A percentile compares a stretch with the other conserved stretches of the same genome.
Conservation (phyloP, 1,139 yeast genomes). For the Hemisphaericaspora subhashii region DNA sequence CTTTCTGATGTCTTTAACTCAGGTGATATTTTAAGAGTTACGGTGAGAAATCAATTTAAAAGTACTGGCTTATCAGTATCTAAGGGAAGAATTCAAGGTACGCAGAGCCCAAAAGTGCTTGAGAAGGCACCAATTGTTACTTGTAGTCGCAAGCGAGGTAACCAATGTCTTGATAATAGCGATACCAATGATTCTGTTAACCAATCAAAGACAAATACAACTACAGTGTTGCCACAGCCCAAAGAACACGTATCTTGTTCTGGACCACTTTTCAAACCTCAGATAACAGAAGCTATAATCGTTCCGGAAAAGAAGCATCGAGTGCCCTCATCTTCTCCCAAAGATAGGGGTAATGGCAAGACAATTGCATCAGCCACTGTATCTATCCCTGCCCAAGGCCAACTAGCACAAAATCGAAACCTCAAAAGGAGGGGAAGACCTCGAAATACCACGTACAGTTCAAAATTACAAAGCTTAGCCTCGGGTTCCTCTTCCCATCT, state of each 20-base stretch:
- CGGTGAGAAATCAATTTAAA: constrained; percentile 33
- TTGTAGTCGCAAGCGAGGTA: constrained; percentile 23
- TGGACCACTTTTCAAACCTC: constrained; percentile 37
- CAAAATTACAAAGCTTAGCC: constrained; percentile 1
- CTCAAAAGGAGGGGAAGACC: neutral
- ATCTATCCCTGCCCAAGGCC: constrained; percentile 25
- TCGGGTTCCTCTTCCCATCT: neutral
- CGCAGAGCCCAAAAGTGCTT: neutral
- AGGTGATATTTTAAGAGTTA: constrained; percentile 55
- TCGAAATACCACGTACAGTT: neutral
- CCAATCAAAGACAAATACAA: constrained; percentile 6
- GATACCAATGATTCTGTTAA: constrained; percentile 29
- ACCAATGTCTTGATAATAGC: constrained; percentile 28
- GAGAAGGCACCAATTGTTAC: constrained; percentile 1
- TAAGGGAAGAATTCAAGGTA: neutral
- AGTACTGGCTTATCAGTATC: neutral
- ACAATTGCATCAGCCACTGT: constrained; percentile 73
- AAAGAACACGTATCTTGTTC: constrained; percentile 11
- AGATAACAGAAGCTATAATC: constrained; percentile 17
- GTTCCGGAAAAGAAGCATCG: constrained; percentile 32
- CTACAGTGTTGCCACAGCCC: neutral
- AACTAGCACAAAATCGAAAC: constrained; percentile 21
- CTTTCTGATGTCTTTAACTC: constrained; percentile 62
- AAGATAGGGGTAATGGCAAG: constrained; percentile 15
- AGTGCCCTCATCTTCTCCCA: constrained; percentile 7